These are phyloP conservation scores for Geosmithia flava DNA, from an alignment of 2,329 filamentous ascomycete genomes.

Conservation along the genomic window DNA sequence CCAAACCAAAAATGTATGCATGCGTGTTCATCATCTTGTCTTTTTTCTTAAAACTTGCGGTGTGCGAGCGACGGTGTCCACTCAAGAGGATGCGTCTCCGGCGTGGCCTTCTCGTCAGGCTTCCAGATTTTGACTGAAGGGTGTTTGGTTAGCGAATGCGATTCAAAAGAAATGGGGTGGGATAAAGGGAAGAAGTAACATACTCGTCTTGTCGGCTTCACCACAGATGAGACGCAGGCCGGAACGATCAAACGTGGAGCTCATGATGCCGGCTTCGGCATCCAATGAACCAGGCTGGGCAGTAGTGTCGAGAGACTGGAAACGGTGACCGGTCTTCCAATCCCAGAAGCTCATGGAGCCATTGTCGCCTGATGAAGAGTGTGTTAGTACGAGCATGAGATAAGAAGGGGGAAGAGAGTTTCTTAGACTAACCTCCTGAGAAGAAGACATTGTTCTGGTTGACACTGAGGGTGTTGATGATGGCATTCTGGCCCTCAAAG, in stretches of 20 bases:
- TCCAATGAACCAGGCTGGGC: constrained; percentile 91
- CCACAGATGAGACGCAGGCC: constrained; percentile 84
- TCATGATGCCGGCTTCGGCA: constrained; percentile 91
- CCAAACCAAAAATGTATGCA: not conserved
- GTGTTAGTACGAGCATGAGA: not conserved
- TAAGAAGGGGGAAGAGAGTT: not conserved
- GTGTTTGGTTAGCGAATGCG: constrained; percentile 10
- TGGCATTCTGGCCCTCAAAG: constrained; percentile 90
- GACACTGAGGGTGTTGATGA: constrained; percentile 87
- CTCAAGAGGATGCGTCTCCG: constrained; percentile 80
- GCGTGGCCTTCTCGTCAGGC: constrained; percentile 79
- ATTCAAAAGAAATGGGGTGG: not conserved
- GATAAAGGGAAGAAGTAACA: constrained; percentile 12
- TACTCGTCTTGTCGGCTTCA: constrained; percentile 90
- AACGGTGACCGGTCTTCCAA: constrained; percentile 92
- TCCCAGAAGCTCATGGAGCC: constrained; percentile 98
- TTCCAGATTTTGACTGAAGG: constrained; percentile 82
- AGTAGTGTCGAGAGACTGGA: constrained; percentile 79
- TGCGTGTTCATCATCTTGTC: not conserved
- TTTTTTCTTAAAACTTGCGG: constrained; percentile 51
- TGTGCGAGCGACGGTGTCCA: constrained; percentile 77
- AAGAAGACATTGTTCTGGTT: constrained; percentile 95
- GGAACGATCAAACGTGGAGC: constrained; percentile 81
- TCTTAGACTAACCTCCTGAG: constrained; percentile 49
- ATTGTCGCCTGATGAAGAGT: constrained; percentile 51